Base-by-base conservation (phyloP, 2,329 filamentous ascomycete genomes). In the Alternaria dauci region DNA sequence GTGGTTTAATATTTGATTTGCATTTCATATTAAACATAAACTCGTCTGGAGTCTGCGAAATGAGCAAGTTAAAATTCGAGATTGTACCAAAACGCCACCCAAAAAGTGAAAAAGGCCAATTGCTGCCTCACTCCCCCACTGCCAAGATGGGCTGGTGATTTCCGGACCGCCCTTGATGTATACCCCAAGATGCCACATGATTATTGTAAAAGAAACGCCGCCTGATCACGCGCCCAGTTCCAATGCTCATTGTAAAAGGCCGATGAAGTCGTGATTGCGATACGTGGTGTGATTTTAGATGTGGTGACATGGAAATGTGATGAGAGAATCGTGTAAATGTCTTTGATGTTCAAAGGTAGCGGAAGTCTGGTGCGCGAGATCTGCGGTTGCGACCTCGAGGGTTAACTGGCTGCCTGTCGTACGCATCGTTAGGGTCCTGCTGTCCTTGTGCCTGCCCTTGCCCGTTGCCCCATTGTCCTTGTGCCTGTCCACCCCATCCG, bases 381-480 rank as follows among this genome's bases (percentile, higher is more conserved):
- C 92, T 86, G 66, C 90, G 88, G 71, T 93, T 89, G 71, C 91
- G 87, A 73, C 93, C 92, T 78, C 95, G 88, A 75, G 97, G 92
- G 76, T 99, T 99, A 63, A 98, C 92, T 0, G 95, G 95, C 78
- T 97, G 94, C 59, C 95, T 88, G 78, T 98, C 96, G 80, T 99
- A 99, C 7, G 95, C 92, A 59, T 96, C 68, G 23, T 56, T 65
- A 18, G 55, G 34, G 41, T 58, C 57, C 30, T 57, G 52, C 11
- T 62, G 56, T 26, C 48, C 52, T 16, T 57, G 34, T n/a, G 32
- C 23, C 26, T 42, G 30, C 9, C 51, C 51, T 25, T 34, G 58
- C 28, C 32, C 58, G 23, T n/a, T 52, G 38, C 42, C 57, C 53
- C 54, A 58, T 38, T 63, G 54, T 9, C 57, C 58, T 32, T 58